Percentiles rank a stretch among this genome's conserved stretches.
Conservation (phyloP, 345 rosid species). For the Rhizophora apiculata region DNA sequence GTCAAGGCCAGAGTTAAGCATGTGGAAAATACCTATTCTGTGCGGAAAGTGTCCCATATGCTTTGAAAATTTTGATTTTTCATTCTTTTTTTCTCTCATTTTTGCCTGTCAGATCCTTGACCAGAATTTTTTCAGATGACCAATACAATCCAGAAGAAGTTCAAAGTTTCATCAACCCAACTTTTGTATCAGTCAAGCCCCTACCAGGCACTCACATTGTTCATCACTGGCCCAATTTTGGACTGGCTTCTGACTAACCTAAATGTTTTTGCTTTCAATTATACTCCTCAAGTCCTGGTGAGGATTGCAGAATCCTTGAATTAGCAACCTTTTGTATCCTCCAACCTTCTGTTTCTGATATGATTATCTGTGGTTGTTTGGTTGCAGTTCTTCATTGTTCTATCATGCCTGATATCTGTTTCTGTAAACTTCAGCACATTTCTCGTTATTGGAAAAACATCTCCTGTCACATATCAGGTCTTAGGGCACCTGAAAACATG, state of each 20-base stretch:
- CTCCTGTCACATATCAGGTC: slow-evolving; percentile 99
- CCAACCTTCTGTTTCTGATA: slow-evolving; percentile 12
- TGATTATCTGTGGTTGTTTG: slow-evolving; percentile 16
- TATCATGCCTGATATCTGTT: slow-evolving; percentile 97
- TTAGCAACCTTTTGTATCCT: neutral
- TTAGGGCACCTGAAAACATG: slow-evolving; percentile 98
- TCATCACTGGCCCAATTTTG: slow-evolving; percentile 87
- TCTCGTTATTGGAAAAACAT: slow-evolving; percentile 97
- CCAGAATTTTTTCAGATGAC: slow-evolving; percentile 71
- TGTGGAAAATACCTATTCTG: neutral
- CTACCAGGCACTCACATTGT: slow-evolving; percentile 91
- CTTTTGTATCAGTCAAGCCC: slow-evolving; percentile 99
- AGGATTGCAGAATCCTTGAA: slow-evolving; percentile 26
- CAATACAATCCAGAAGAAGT: slow-evolving; percentile 99
- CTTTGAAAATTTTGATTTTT: neutral
- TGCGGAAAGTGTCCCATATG: neutral
- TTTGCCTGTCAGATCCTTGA: slow-evolving; percentile 41
- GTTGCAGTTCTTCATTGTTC: slow-evolving; percentile 97
- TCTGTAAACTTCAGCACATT: slow-evolving; percentile 99
- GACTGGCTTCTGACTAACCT: slow-evolving; percentile 89
- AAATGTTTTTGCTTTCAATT: slow-evolving; percentile 96
- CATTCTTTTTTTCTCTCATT: neutral
- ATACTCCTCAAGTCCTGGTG: slow-evolving; percentile 97
- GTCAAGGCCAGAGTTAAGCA: neutral
- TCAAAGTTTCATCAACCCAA: slow-evolving; percentile 97